A percentile compares a stretch with the other conserved stretches of the same genome.
Conservation (phyloP, 1,284 basidiomycete genomes). For the Phenoliferia sp. region DNA sequence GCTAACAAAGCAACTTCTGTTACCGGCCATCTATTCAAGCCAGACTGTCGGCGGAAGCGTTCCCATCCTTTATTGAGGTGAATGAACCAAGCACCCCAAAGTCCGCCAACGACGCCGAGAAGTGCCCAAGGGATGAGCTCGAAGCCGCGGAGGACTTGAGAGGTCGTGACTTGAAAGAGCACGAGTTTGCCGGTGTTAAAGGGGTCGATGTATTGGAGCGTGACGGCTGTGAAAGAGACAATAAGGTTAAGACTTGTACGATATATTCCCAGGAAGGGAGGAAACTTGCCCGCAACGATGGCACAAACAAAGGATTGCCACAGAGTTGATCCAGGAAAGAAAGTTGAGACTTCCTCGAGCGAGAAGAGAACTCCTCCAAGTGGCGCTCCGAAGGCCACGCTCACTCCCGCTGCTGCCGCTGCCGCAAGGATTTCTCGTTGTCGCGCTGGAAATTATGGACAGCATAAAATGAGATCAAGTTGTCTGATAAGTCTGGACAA, state of each 20-base stretch:
- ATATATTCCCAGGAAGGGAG: no score
- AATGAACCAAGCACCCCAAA: conserved; percentile 92
- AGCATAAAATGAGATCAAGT: neutral
- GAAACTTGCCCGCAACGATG: conserved; percentile 82
- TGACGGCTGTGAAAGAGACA: no score
- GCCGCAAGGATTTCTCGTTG: conserved; percentile 86
- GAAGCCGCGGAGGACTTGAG: conserved; percentile 52
- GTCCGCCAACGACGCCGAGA: conserved; percentile 52
- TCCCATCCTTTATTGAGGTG: conserved; percentile 81
- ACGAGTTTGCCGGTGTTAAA: conserved; percentile 69
- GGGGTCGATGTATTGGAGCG: conserved; percentile 68
- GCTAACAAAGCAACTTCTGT: conserved; percentile 58
- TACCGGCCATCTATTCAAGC: conserved; percentile 69
- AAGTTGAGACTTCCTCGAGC: conserved; percentile 81
- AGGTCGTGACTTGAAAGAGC: conserved; percentile 73
- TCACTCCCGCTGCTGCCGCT: conserved; percentile 66
- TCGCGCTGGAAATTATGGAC: conserved; percentile 56
- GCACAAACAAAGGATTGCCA: conserved; percentile 81
- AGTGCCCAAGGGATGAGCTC: conserved; percentile 37
- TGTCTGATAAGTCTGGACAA: no score
- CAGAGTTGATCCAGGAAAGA: conserved; percentile 59
- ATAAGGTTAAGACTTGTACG: no score
- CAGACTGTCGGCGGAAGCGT: conserved; percentile 37
- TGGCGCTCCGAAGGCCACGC: conserved; percentile 72
- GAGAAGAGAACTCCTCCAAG: conserved; percentile 91